Evolutionary conservation across 2,329 filamentous ascomycete genomes (phyloP), one percentile per base, ranked within the genome.

Genomic region (Colletotrichum nymphaeae): DNA sequence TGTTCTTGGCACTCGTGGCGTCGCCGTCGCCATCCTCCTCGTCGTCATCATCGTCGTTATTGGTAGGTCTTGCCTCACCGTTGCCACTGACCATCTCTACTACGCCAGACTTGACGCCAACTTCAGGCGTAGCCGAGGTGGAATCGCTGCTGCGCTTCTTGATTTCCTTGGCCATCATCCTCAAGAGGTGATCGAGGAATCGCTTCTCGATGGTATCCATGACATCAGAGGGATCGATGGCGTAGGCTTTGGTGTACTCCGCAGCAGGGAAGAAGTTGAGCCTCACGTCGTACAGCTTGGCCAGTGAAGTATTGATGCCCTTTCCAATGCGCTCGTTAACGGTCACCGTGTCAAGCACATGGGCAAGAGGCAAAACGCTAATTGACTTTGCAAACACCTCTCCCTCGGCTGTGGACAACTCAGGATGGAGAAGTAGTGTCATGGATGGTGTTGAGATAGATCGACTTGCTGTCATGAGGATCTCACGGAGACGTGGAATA

Each of bases 401-500:
- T 9, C 91, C 91, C 67, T 95, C 90, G 5, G 91, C 88, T 42
- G 88, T 85, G 1, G 91, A 88, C 46, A 98, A 84, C 78, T 95
- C 93, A 26, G 92, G 87, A 77, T 93, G 93, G 35, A 97, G 88
- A 58, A 93, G 89, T 22, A 98, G 87, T 1, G 94, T 97, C 95
- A 97, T 98, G 5, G 92, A 91, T 1, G 97, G 97, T 0, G 97
- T 99, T 52, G 95, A 94, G 75, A 98, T 98, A 58, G 93, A 90
- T 64, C 92, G 90, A 80, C 94, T 97, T 30, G 97, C 97, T 62
- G 97, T 98, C 97, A 99, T 99, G 76, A 99, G 90, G 78, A 99
- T 98, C 89, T 99, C 97, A 85, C 97, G 90, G 24, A 99, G 89
- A 85, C 97, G 95, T 72, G 97, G 97, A 80, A 99, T 98, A 94